Evolutionary conservation across 805 yeast genomes (phyloP).

Genomic region (Candida tibetensis): DNA sequence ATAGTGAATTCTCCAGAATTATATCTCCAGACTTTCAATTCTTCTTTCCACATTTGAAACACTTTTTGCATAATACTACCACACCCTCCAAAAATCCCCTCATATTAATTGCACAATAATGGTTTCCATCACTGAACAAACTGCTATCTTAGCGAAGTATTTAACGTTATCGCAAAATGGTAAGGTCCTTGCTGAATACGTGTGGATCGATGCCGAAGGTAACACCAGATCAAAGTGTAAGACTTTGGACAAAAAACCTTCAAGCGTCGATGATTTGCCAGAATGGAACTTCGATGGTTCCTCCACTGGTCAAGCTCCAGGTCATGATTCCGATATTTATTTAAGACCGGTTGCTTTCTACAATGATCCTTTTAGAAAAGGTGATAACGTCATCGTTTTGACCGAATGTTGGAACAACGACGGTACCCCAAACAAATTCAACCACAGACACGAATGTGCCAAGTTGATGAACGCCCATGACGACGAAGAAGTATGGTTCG

Average conservation of each 20-base stretch:
- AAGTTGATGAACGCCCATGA: constrained; percentile 92
- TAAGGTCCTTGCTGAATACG: constrained; percentile 87
- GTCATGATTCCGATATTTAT: constrained; percentile 92
- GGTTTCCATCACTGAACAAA: constrained; percentile 57
- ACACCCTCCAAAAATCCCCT: too few species aligned
- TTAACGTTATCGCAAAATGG: constrained; percentile 82
- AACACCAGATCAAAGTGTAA: constrained; percentile 91
- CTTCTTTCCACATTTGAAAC: constrained; percentile 2
- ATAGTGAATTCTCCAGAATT: neutral
- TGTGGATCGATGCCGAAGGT: constrained; percentile 96
- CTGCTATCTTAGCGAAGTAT: constrained; percentile 80
- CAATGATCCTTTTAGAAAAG: constrained; percentile 97
- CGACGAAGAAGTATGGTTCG: constrained; percentile 89
- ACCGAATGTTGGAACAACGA: constrained; percentile 98
- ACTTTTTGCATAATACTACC: constrained; percentile 2
- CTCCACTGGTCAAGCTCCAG: constrained; percentile 98
- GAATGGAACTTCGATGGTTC: constrained; percentile 99
- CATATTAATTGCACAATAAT: constrained; percentile 10
- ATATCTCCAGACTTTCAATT: constrained; percentile 1
- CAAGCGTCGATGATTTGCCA: constrained; percentile 81
- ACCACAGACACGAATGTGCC: constrained; percentile 96
- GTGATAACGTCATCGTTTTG: constrained; percentile 92
- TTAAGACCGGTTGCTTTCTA: constrained; percentile 93
- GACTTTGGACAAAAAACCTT: constrained; percentile 69
- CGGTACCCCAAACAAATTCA: constrained; percentile 97